These are phyloP conservation scores for Naganishia randhawae DNA, from an alignment of 768 basidiomycete species.

Conservation along the genomic window DNA sequence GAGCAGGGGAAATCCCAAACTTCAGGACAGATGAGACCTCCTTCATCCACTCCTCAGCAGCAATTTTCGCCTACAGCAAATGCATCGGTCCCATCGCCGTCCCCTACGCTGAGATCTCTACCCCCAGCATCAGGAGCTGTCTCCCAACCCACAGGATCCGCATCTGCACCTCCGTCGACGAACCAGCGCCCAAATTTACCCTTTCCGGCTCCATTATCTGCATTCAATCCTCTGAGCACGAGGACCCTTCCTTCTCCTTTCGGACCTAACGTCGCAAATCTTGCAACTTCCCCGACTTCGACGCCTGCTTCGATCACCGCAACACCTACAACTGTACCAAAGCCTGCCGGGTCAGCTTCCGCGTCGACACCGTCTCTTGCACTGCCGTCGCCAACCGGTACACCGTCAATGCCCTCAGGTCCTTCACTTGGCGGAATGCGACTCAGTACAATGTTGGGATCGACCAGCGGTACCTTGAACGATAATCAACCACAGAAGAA, in stretches of 20 bases:
- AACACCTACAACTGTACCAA: neutral
- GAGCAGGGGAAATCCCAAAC: neutral
- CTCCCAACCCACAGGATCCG: neutral
- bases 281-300: neutral
- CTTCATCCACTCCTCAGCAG: slow-evolving; percentile 1
- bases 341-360: neutral
- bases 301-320: neutral
- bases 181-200: slow-evolving; percentile 6
- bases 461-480: neutral
- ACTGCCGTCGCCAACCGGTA: slow-evolving; percentile 17
- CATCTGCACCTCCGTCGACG: neutral
- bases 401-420: neutral
- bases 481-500: neutral
- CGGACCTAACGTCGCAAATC: neutral
- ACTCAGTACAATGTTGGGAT: slow-evolving; percentile 2
- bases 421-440: slow-evolving; percentile 6
- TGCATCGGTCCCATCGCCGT: neutral
- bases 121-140: neutral
- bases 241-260: slow-evolving; percentile 11
- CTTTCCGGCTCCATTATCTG: slow-evolving; percentile 7
- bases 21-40: slow-evolving; percentile 9
- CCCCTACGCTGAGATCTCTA: neutral
- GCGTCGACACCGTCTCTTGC: neutral
- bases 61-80: neutral
- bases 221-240: slow-evolving; percentile 7